Evolutionary conservation across 164 flowering plant species (phyloP), one percentile per base, ranked within the genome.

Genomic region (Vitis labrusca): DNA sequence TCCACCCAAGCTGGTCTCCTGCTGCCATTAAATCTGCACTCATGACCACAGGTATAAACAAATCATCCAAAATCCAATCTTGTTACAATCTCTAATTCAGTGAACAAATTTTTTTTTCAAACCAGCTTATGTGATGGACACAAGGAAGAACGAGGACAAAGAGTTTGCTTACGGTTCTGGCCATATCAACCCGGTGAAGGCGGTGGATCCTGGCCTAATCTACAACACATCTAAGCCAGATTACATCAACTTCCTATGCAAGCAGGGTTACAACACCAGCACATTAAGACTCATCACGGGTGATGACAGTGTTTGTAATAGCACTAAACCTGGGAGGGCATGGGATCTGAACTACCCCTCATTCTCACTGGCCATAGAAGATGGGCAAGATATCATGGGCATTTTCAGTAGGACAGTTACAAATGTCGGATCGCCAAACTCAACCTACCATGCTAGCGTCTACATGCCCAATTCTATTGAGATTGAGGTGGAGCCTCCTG

Each of bases 131-230:
- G 12, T 19, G 11, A 67, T 78, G 80, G 73, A 68, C 50, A 69
- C 75, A 50, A 78, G 14, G 11, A 74, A 64, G 67, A 50, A 64
- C 27, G 65, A 64, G 2, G 75, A 73, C 19, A 32, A 32, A 16
- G 73, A 74, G 54, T 78, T 78, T 50, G 72, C 77, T 9, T 74
- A 78, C 27, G 75, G 81, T 15, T 71, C 81, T 8, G 77, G 81
- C 23, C 78, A 74, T 53, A 56, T 78, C 32, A 71, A 78, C 72
- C 81, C 77, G 15, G 8, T 19, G 16, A 68, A 55, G 29, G 77
- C 77, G 47, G 64, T 68, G 14, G 19, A 78, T 11, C 77, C 77
- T 59, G 77, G 81, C 15, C 73, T 78, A 16, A 67, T 78, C 30
- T 77, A 74, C 13, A 52, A 78, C 17, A 70, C 77, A 54, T 59